Evolutionary conservation across 768 basidiomycete genomes (phyloP), one percentile per base, ranked within the genome.

Genomic region (Termitomyces sp.): DNA sequence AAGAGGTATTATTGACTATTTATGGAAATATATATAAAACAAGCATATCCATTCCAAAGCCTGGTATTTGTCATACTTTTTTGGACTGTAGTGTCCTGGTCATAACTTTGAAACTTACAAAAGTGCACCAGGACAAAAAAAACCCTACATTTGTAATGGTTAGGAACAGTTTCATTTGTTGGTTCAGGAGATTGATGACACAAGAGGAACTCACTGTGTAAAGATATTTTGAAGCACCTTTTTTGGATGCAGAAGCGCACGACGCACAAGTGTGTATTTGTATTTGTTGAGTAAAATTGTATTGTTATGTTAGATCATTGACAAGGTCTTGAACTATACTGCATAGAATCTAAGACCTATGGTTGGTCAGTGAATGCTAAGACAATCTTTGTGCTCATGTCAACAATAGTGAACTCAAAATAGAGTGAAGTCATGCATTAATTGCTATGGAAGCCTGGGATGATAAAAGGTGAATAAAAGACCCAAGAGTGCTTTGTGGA

Each of bases 361-460:
- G 67, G 68, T 68, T 80, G 77, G 6, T 74, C 74, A 32, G 75
- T 61, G 44, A 79, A 75, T 20, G 75, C 76, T 46, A 78, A 72
- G 37, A 71, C 18, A 37, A 80, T 62, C 75, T 79, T 29, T 14
- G 44, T 46, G 29, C 42, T 34, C 16, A 16, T 32, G 27, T 56
- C 32, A 56, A 37, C 39, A 31, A 59, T 31, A 46, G 32, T 18
- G 26, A 41, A 32, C 8, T 5, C 26, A 31, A 44, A 37, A 14
- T 24, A 20, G 46, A 34, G 24, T 7, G 20, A 29, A 3, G 44
- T 56, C 65, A 58, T 57, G 76, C 76, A 65, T 78, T 75, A 46
- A 71, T 58, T n/a, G 68, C 70, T 59, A 76, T 68, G 20, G 76
- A 74, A 34, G 69, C 42, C 75, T 78, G 39, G 36, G 20, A 13